Conservation (phyloP, 345 rosid genomes). For the Populus tremula region DNA sequence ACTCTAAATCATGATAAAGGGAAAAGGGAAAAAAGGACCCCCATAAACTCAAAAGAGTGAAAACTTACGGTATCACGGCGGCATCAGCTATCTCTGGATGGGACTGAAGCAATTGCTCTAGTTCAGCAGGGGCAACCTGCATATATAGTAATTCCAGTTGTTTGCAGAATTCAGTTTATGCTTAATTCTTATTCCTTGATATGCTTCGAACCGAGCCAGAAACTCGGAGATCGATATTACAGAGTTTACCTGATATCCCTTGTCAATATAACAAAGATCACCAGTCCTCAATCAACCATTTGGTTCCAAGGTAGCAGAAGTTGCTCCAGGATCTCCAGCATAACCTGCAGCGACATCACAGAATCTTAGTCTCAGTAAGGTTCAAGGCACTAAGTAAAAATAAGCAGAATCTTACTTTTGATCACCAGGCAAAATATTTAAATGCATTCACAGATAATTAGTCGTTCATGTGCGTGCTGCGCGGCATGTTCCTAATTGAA, state of each 20-base stretch:
- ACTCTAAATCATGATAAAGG: no score
- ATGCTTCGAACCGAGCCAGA: not conserved
- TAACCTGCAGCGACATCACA: constrained; percentile 21
- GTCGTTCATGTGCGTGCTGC: no score
- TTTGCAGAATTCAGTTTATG: no score
- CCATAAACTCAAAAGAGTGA: no score
- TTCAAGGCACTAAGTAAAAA: no score
- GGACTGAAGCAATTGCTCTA: constrained; percentile 45
- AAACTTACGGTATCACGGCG: constrained; percentile 46
- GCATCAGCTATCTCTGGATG: constrained; percentile 52
- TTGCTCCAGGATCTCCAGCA: constrained; percentile 27
- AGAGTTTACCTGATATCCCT: constrained; percentile 39
- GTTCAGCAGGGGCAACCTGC: constrained; percentile 60
- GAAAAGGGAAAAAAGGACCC: no score
- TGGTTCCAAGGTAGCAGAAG: constrained; percentile 13
- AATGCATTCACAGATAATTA: no score
- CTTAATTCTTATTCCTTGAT: not conserved
- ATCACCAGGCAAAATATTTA: no score
- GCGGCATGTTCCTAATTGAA: no score
- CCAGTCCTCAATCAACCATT: constrained; percentile 46
- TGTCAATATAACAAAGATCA: constrained; percentile 40
- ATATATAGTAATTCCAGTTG: not conserved
- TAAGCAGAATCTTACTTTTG: no score
- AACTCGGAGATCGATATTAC: not conserved
- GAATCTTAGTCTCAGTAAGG: not conserved